A percentile compares a stretch with the other conserved stretches of the same genome.
These are phyloP conservation scores for thale cress (Arabidopsis thaliana) DNA, from an alignment of 345 rosid genomes.

Conservation along the genomic window DNA sequence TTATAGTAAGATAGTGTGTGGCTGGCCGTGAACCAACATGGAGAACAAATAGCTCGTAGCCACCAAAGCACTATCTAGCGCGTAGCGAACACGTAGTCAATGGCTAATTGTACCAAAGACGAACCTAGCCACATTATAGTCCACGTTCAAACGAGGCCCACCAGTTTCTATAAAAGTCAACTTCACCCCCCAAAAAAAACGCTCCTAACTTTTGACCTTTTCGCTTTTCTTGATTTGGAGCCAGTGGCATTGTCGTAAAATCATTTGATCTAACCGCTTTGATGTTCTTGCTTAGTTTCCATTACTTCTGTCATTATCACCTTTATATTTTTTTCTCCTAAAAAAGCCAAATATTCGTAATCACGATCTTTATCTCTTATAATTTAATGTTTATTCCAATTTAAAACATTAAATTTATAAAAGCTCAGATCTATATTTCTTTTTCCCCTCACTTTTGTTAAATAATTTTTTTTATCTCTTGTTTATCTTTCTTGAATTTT, in stretches of 20 bases:
- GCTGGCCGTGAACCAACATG: constrained; percentile 33
- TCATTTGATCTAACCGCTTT: constrained; percentile 21
- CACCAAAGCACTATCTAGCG: constrained; percentile 19
- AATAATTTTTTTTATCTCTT: background rate
- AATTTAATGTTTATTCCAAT: background rate
- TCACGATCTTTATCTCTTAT: constrained; percentile 7
- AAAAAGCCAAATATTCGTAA: background rate
- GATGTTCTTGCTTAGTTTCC: constrained; percentile 4
- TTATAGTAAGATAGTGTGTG: background rate
- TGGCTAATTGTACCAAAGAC: constrained; percentile 1
- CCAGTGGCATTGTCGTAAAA: constrained; percentile 28
- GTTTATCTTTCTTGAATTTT: background rate
- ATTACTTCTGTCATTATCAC: constrained; percentile 36
- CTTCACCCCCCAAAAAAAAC: background rate
- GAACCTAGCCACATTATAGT: constrained; percentile 2
- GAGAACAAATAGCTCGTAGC: constrained; percentile 20
- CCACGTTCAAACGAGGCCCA: constrained; percentile 29
- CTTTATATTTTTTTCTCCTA: background rate
- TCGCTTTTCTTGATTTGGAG: constrained; percentile 23
- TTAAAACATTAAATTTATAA: background rate
- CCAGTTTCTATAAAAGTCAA: constrained; percentile 20
- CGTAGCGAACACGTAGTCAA: constrained; percentile 27
- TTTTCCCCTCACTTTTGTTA: background rate
- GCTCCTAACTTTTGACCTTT: constrained; percentile 35
- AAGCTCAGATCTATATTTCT: background rate